phyloP scores from a whole-genome alignment of 805 yeast species.

The Wickerhamiella sorbophila region DNA sequence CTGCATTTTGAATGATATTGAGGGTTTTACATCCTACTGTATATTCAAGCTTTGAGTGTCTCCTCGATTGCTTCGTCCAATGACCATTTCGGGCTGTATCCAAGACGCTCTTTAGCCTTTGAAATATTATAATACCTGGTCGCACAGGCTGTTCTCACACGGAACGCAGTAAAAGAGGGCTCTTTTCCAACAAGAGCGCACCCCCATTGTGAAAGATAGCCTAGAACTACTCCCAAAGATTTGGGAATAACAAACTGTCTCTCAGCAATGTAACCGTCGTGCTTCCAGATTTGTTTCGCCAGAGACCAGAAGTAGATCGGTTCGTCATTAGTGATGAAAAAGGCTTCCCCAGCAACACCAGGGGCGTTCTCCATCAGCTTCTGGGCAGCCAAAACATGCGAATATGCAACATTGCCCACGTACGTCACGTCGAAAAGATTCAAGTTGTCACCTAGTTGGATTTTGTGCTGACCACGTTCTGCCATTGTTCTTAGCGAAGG shows the following conservation, averaged over 20 bases:
- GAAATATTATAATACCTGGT: slow-evolving; percentile 82
- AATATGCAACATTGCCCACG: slow-evolving; percentile 96
- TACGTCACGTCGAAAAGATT: slow-evolving; percentile 94
- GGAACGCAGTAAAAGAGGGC: slow-evolving; percentile 89
- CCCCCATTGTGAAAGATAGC: slow-evolving; percentile 64
- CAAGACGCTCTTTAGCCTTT: slow-evolving; percentile 68
- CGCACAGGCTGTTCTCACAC: slow-evolving; percentile 87
- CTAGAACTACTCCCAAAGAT: slow-evolving; percentile 66
- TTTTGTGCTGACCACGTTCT: slow-evolving; percentile 69
- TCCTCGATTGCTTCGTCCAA: slow-evolving; percentile 46
- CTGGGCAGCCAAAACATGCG: slow-evolving; percentile 86
- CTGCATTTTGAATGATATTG: too few species aligned
- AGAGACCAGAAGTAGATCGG: slow-evolving; percentile 96
- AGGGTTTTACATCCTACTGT: too few species aligned
- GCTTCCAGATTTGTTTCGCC: slow-evolving; percentile 94
- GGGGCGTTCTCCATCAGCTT: slow-evolving; percentile 38
- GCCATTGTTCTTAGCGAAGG: slow-evolving; percentile 85
- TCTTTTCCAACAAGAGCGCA: slow-evolving; percentile 63
- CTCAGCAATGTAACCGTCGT: slow-evolving; percentile 73
- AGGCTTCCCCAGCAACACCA: slow-evolving; percentile 67
- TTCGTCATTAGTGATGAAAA: slow-evolving; percentile 83
- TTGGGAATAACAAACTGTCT: slow-evolving; percentile 53
- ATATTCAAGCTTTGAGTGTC: too few species aligned
- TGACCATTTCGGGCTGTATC: slow-evolving; percentile 65
- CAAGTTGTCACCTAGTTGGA: slow-evolving; percentile 88